These are phyloP conservation scores for Diplosphaera chodatii DNA, from an alignment of 139 green algal species.

Conservation along the genomic window DNA sequence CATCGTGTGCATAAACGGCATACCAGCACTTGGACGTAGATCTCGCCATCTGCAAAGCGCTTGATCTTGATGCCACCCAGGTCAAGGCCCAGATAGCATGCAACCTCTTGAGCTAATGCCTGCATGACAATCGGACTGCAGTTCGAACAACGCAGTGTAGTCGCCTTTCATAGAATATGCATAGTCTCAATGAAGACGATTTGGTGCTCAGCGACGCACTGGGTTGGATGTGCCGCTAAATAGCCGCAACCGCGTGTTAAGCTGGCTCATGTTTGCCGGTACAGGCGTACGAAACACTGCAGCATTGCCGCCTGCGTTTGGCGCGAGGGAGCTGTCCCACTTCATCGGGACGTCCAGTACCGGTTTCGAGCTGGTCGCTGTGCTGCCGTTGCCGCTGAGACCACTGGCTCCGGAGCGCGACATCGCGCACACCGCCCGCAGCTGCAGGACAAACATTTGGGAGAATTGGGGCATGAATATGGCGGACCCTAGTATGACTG, in stretches of 20 bases:
- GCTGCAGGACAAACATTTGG: not conserved
- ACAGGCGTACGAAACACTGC: constrained; percentile 14
- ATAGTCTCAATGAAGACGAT: no score
- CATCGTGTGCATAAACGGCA: no score
- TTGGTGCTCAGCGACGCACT: no score
- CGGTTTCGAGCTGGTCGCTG: not conserved
- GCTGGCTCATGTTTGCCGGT: not conserved
- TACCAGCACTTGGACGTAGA: constrained; percentile 93
- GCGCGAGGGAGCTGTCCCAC: not conserved
- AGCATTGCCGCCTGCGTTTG: constrained; percentile 7
- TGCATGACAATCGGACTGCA: constrained; percentile 16
- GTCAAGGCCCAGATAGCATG: constrained; percentile 92
- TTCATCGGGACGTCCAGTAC: not conserved
- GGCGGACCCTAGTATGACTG: no score
- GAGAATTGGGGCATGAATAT: no score
- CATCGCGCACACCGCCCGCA: not conserved
- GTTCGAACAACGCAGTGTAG: no score
- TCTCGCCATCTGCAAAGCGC: constrained; percentile 97
- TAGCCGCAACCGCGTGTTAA: constrained; percentile 54
- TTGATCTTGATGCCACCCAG: constrained; percentile 93
- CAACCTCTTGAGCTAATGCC: constrained; percentile 81
- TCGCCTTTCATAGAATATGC: no score
- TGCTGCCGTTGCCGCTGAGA: constrained; percentile 1
- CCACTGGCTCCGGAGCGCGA: not conserved
- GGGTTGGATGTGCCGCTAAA: constrained; percentile 80